Conservation (phyloP, 176 grass and related monocot species). For the Musa schizocarpa region DNA sequence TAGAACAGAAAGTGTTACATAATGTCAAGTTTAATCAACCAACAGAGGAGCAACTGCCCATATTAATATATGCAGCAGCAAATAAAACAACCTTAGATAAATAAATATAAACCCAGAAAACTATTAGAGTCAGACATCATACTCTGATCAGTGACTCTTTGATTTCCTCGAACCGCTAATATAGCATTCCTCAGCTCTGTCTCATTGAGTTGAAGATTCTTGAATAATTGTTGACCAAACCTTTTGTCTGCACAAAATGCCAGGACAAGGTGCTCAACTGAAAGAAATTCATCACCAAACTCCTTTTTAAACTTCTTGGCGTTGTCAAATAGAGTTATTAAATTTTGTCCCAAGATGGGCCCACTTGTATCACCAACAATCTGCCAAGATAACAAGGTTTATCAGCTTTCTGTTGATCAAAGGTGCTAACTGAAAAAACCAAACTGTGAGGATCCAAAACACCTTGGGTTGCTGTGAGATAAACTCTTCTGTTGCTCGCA, state of each 20-base stretch:
- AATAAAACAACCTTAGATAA: background rate
- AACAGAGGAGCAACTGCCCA: background rate
- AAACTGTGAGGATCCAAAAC: background rate
- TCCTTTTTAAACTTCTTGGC: slow-evolving; percentile 78
- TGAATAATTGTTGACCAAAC: slow-evolving; percentile 81
- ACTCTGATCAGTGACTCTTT: slow-evolving; percentile 96
- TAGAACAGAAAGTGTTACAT: background rate
- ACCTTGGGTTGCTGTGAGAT: slow-evolving; percentile 81
- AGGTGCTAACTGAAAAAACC: background rate
- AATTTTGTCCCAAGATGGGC: slow-evolving; percentile 62
- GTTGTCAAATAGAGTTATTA: slow-evolving; percentile 56
- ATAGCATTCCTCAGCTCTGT: slow-evolving; percentile 67
- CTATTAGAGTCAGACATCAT: slow-evolving; percentile 10
- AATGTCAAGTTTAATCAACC: background rate
- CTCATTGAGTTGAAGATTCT: slow-evolving; percentile 62
- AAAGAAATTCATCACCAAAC: slow-evolving; percentile 78
- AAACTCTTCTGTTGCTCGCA: slow-evolving; percentile 72
- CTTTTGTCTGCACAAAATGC: slow-evolving; percentile 72
- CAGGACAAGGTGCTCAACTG: slow-evolving; percentile 74
- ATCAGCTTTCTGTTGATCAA: background rate
- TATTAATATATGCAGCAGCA: background rate
- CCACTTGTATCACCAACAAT: slow-evolving; percentile 63
- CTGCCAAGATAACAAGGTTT: slow-evolving; percentile 32
- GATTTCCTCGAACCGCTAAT: slow-evolving; percentile 61
- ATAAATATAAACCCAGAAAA: background rate